Evolutionary conservation across 106 monocot genomes (phyloP).

Genomic region (Amphibolis antarctica): DNA sequence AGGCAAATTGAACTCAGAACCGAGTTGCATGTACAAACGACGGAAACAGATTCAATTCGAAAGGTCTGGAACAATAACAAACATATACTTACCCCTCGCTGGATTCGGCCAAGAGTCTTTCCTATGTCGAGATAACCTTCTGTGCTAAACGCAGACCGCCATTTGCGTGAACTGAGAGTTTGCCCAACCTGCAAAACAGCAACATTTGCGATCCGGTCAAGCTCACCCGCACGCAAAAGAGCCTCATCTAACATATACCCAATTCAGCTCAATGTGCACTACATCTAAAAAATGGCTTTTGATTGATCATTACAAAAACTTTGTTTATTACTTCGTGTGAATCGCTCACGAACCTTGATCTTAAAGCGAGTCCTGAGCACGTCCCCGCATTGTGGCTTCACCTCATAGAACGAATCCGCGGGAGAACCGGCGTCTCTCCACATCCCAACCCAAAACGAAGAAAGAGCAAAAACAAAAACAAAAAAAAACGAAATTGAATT

Average conservation of each 20-base stretch:
- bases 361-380: constrained; percentile 29
- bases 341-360: constrained; percentile 19
- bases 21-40: too few relatives aligned
- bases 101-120: constrained; percentile 21
- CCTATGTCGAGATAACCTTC: constrained; percentile 24
- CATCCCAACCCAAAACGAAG: constrained; percentile 6
- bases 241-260: not conserved
- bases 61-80: not conserved
- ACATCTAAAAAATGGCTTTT: too few relatives aligned
- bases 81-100: constrained; percentile 17
- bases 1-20: too few relatives aligned
- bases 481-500: not conserved
- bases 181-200: constrained; percentile 15
- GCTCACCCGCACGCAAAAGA: not conserved
- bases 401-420: constrained; percentile 20
- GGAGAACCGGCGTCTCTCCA: constrained; percentile 16
- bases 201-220: not conserved
- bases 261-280: not conserved
- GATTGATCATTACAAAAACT: not conserved
- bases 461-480: too few relatives aligned
- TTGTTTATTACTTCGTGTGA: not conserved
- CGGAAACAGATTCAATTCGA: not conserved
- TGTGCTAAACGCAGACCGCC: constrained; percentile 21
- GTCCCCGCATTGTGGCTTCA: constrained; percentile 19
- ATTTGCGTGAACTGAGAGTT: constrained; percentile 20